Evolutionary conservation across 805 yeast species (phyloP).

Genomic region (Cyberlindnera bimundalis): DNA sequence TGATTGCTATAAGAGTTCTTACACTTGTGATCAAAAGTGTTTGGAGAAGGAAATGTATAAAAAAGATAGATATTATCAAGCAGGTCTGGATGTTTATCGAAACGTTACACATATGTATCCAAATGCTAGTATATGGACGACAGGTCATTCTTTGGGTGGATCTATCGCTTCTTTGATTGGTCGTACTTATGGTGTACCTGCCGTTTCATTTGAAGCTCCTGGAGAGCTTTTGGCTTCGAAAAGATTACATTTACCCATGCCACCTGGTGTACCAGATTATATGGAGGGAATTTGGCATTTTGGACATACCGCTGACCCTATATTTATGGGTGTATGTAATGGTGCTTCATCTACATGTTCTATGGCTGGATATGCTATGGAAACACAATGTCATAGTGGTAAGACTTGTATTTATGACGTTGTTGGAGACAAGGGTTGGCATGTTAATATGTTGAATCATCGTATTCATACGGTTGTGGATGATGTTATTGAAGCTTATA

Average conservation of each 20-base stretch:
- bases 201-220: conserved; percentile 88
- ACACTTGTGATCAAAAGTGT: conserved; percentile 86
- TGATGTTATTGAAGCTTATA: conserved; percentile 66
- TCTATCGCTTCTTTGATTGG: conserved; percentile 78
- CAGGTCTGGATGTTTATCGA: conserved; percentile 70
- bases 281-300: conserved; percentile 89
- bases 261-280: conserved; percentile 81
- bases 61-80: conserved; percentile 79
- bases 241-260: conserved; percentile 85
- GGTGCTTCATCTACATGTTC: conserved; percentile 90
- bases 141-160: conserved; percentile 96
- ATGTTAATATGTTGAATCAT: conserved; percentile 81
- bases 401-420: conserved; percentile 84
- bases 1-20: conserved; percentile 81
- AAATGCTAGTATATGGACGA: conserved; percentile 73
- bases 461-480: conserved; percentile 89
- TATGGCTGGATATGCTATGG: conserved; percentile 95
- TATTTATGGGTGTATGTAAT: conserved; percentile 93
- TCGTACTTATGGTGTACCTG: conserved; percentile 86
- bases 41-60: conserved; percentile 70
- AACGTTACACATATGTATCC: conserved; percentile 71
- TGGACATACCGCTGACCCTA: conserved; percentile 97
- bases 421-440: conserved; percentile 88
- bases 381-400: conserved; percentile 92
- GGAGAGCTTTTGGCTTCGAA: conserved; percentile 83